Base-by-base conservation (phyloP, 139 green algal genomes). In the Parachlorella kessleri region DNA sequence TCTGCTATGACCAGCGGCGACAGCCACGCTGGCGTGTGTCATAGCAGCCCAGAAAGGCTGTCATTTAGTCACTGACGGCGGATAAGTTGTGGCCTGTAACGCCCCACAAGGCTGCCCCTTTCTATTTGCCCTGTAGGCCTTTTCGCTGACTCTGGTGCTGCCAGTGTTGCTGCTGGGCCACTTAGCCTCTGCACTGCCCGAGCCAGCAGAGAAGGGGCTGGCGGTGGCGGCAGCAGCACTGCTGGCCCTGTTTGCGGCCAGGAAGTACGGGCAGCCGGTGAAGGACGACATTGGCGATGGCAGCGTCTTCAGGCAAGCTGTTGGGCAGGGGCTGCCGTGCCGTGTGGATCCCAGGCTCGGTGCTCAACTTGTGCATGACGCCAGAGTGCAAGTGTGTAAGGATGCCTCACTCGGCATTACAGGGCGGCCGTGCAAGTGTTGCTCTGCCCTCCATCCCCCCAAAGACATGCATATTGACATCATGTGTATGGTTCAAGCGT, bases 251-350 rank as follows among this genome's bases (percentile, higher is more conserved):
- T 97, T 98, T 85, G 96, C 92, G 7, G 86, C 36, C 2, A 86
- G 93, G 40, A 99, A 99, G 87, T 98, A 92, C 65, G 95, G 87
- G 2, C 96, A 99, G 76, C 75, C 86, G 0, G 74, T 98, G 70
- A 94, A 96, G 81, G 96, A 98, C 55, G 96, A 99, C 79, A 95
- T 99, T 26, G 96, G 96, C 3, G 96, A 98, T 85, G 97, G 48
- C 21, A 59, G 48, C 21, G 48, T 59, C 14, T 59, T 59, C 48
- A 59, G n/a, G n/a, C n/a, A n/a, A n/a, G n/a, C n/a, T n/a, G n/a
- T n/a, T n/a, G n/a, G n/a, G n/a, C n/a, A n/a, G n/a, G n/a, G n/a
- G n/a, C n/a, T n/a, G n/a, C n/a, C n/a, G n/a, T n/a, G n/a, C n/a
- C n/a, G n/a, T n/a, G n/a, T n/a, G n/a, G n/a, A n/a, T n/a, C n/a